phyloP scores from a whole-genome alignment of 2,329 filamentous ascomycete genomes.

The Chalara sp. region DNA sequence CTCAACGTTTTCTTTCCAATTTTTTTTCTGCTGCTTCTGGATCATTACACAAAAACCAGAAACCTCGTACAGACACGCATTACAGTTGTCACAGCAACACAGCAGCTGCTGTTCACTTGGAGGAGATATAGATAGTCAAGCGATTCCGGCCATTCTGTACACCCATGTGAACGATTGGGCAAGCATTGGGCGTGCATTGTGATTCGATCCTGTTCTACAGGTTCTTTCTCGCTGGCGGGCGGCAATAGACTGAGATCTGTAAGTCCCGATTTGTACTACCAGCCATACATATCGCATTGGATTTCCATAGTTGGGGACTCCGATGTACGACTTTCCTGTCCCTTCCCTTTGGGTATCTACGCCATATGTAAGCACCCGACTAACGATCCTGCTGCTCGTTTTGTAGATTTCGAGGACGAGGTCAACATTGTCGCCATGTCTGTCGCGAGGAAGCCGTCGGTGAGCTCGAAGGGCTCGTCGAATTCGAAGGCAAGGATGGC shows the following conservation, averaged over 20 bases:
- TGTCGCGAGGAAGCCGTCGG: conserved; percentile 51
- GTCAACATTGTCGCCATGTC: conserved; percentile 46
- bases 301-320: conserved; percentile 11
- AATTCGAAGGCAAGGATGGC: conserved; percentile 31
- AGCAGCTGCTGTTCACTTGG: conserved; percentile 15
- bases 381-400: conserved; percentile 19
- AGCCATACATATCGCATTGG: not conserved
- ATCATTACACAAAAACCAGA: conserved; percentile 15
- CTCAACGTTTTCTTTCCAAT: conserved; percentile 13
- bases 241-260: conserved; percentile 24
- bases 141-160: conserved; percentile 17
- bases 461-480: conserved; percentile 47
- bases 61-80: conserved; percentile 15
- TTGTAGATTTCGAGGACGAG: conserved; percentile 21
- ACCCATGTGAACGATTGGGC: conserved; percentile 26
- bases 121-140: conserved; percentile 11
- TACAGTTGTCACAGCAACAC: conserved; percentile 17
- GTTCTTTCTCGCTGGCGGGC: conserved; percentile 22
- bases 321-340: conserved; percentile 13
- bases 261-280: conserved; percentile 9
- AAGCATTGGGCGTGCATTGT: conserved; percentile 25
- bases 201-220: conserved; percentile 26
- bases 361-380: conserved; percentile 22
- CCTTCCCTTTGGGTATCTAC: conserved; percentile 14
- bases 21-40: conserved; percentile 14